Evolutionary conservation across 2,329 filamentous ascomycete species (phyloP), one percentile per base, ranked within the genome.

Genomic region (Coleophoma cylindrospora): DNA sequence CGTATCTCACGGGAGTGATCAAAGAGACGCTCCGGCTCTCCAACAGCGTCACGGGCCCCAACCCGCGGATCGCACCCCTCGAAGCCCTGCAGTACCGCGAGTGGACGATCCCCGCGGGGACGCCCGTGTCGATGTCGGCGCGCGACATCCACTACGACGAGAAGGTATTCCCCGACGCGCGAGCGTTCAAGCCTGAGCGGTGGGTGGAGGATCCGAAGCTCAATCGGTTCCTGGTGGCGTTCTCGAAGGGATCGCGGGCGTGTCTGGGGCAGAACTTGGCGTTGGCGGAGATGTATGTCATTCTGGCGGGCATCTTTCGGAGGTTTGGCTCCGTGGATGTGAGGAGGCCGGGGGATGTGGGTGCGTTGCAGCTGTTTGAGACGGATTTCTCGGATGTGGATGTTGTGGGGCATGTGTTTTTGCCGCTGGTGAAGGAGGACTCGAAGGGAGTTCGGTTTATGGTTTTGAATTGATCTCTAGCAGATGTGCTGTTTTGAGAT

Each of bases 211-310:
- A 59, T 4, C 65, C 65, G 40, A 34, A 40, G 6, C 60, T 64
- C 10, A 70, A 74, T 10, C 61, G 61, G 14, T 66, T 62, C 40
- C 66, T 74, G 47, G 61, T 74, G n/a, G 45, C 68, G 0, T 74
- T 74, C 54, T 67, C 66, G 9, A 71, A 66, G 40, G 72, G 69
- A 1, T 61, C 63, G 4, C 56, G 70, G 4, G 61, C 58, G 14
- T 74, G 72, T 48, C 60, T 74, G 4, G 71, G 72, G 12, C 49
- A 49, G 9, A 49, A 49, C 13, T n/a, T 51, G 19, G 50, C 50
- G 11, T 49, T 49, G 13, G 50, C 50, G 22, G 46, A 51, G 46
- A 32, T 51, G 17, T 51, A 49, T 19, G 27, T 51, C 14, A 34
- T 13, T 21, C 37, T 51, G 8, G 46, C 40, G 7, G 15, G 17